Evolutionary conservation across 495 filamentous ascomycete genomes (phyloP).

Genomic region (Parathielavia hyrcaniae): DNA sequence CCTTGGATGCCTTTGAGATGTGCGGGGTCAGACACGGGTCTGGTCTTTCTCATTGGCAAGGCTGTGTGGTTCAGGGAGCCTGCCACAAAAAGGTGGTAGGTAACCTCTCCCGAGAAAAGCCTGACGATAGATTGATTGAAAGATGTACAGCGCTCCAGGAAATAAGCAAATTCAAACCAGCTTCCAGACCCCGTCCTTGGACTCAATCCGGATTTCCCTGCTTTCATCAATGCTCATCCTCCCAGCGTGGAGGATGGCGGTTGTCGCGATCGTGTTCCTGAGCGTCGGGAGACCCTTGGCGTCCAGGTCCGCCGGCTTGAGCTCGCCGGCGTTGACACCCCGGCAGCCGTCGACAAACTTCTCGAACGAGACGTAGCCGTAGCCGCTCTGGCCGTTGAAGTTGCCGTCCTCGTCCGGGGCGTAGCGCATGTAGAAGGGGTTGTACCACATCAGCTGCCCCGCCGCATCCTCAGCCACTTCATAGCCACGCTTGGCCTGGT

Average conservation of each 20-base stretch:
- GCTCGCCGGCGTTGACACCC: conserved; percentile 63
- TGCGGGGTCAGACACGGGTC: no score
- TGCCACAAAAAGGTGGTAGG: neutral
- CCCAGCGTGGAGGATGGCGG: conserved; percentile 84
- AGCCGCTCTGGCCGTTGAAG: conserved; percentile 84
- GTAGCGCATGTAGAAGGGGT: conserved; percentile 96
- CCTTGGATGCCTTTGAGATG: no score
- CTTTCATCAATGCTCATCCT: conserved; percentile 74
- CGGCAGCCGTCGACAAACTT: conserved; percentile 90
- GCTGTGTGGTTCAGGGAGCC: neutral
- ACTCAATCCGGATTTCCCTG: conserved; percentile 64
- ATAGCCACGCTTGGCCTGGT: conserved; percentile 92
- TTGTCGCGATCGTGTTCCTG: conserved; percentile 82
- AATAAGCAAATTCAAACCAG: conserved; percentile 49
- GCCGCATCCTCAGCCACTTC: conserved; percentile 79
- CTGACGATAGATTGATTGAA: neutral
- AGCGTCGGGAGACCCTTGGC: conserved; percentile 75
- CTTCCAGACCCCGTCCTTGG: conserved; percentile 58
- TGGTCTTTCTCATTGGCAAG: neutral
- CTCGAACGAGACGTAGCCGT: conserved; percentile 90
- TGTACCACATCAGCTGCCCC: conserved; percentile 69
- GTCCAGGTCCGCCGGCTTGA: conserved; percentile 70
- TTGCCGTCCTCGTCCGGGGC: conserved; percentile 93
- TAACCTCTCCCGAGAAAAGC: neutral
- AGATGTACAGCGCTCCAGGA: neutral